phyloP scores from a whole-genome alignment of 139 green algal genomes.

The Spirogloea muscicola region DNA sequence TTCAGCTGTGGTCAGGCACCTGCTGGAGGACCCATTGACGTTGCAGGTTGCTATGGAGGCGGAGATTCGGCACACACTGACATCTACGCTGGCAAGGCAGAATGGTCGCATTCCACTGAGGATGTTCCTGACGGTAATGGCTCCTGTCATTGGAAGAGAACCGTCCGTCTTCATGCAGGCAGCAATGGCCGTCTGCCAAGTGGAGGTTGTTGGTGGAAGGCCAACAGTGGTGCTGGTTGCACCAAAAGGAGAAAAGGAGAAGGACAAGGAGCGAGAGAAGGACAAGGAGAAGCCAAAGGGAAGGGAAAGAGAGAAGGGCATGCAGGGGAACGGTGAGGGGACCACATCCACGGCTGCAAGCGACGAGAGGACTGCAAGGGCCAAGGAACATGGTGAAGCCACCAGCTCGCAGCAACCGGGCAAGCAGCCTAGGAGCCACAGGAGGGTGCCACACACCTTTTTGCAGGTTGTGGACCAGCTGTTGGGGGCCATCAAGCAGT shows the following conservation, averaged over 20 bases:
- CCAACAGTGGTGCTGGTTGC: conserved; percentile 31
- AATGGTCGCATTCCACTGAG: conserved; percentile 33
- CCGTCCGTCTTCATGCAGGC: conserved; percentile 74
- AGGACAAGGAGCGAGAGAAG: conserved; percentile 11
- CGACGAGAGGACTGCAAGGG: too few species aligned
- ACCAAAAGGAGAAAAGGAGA: conserved; percentile 45
- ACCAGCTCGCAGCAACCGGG: too few species aligned
- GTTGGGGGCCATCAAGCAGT: conserved; percentile 69
- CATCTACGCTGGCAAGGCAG: neutral
- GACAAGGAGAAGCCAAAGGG: conserved; percentile 22
- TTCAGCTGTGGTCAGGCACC: conserved; percentile 72
- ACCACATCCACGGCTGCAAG: neutral
- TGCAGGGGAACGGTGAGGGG: conserved; percentile 5
- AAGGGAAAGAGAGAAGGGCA: conserved; percentile 35
- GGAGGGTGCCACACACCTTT: conserved; percentile 36
- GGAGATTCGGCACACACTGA: conserved; percentile 65
- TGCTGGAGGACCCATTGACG: conserved; percentile 84
- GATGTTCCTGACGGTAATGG: conserved; percentile 59
- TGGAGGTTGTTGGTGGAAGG: conserved; percentile 13
- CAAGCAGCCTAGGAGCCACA: neutral
- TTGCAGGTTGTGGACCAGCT: conserved; percentile 73
- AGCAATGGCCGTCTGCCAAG: conserved; percentile 57
- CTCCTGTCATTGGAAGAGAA: conserved; percentile 61
- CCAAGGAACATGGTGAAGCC: too few species aligned
- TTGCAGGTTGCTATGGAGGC: conserved; percentile 86